These are phyloP conservation scores for Penstemon eatonii DNA, from an alignment of 257 asterid species.

Conservation along the genomic window DNA sequence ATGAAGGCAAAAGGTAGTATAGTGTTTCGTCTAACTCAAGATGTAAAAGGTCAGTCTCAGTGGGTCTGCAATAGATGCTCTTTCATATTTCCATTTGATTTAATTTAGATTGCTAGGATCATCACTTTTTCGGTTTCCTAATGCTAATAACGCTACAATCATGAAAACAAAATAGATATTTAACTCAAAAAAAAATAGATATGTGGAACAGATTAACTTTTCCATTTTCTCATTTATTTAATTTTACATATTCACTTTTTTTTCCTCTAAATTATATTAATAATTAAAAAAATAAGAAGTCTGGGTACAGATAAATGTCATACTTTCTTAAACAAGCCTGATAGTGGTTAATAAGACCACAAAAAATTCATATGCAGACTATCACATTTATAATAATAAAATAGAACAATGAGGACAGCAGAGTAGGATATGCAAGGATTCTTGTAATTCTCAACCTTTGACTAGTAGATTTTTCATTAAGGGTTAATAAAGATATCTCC, in stretches of 20 bases:
- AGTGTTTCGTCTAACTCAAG: slow-evolving; percentile 31
- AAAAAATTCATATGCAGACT: not conserved
- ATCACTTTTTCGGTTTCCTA: not conserved
- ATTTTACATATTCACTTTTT: slow-evolving; percentile 6
- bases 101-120: not conserved
- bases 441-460: slow-evolving; percentile 32
- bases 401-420: slow-evolving; percentile 23
- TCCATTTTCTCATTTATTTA: slow-evolving; percentile 15
- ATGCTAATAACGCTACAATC: slow-evolving; percentile 7
- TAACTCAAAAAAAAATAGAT: not conserved
- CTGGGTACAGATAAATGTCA: not conserved
- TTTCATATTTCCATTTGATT: slow-evolving; percentile 9
- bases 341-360: not conserved
- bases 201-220: not conserved
- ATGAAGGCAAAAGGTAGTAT: slow-evolving; percentile 35
- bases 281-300: not conserved
- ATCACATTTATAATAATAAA: slow-evolving; percentile 2
- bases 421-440: slow-evolving; percentile 39
- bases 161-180: not conserved
- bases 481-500: slow-evolving; percentile 4
- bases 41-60: slow-evolving; percentile 25
- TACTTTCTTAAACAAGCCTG: slow-evolving; percentile 9
- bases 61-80: slow-evolving; percentile 19
- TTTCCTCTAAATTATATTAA: not conserved
- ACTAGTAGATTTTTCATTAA: slow-evolving; percentile 14